These are phyloP conservation scores for Paramecium octaurelia DNA, from an alignment of 73 alveolate species.

Conservation along the genomic window DNA sequence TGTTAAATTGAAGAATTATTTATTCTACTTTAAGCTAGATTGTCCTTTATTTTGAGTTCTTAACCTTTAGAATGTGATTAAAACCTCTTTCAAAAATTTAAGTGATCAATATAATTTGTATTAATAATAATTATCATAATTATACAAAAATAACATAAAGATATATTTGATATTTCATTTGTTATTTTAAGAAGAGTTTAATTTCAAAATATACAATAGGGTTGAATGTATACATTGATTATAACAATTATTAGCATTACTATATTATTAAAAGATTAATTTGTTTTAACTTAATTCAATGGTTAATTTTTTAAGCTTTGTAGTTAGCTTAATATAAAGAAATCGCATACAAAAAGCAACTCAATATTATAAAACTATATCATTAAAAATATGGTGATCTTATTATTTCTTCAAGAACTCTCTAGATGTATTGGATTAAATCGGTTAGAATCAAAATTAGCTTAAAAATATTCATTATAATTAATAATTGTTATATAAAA, in stretches of 20 bases:
- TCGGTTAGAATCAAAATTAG: not conserved
- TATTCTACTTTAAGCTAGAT: not conserved
- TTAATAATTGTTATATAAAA: not conserved
- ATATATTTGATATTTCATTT: not conserved
- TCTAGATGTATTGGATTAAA: not conserved
- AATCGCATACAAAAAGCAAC: not conserved
- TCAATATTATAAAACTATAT: not conserved
- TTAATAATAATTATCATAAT: not conserved
- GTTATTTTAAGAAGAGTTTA: not conserved
- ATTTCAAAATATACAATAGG: not conserved
- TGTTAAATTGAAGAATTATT: not conserved
- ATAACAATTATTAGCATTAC: not conserved
- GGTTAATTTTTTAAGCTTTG: not conserved
- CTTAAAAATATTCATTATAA: not conserved
- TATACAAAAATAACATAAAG: not conserved
- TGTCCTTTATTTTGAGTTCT: not conserved
- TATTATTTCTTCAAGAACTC: not conserved
- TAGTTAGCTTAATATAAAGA: not conserved
- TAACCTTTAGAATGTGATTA: not conserved
- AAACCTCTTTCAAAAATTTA: not conserved
- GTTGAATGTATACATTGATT: not conserved
- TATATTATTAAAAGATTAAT: not conserved
- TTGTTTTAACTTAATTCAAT: not conserved
- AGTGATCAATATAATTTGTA: not conserved
- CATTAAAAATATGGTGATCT: not conserved